Conservation (phyloP, 2,329 filamentous ascomycete genomes). For the Aureobasidium sp. region DNA sequence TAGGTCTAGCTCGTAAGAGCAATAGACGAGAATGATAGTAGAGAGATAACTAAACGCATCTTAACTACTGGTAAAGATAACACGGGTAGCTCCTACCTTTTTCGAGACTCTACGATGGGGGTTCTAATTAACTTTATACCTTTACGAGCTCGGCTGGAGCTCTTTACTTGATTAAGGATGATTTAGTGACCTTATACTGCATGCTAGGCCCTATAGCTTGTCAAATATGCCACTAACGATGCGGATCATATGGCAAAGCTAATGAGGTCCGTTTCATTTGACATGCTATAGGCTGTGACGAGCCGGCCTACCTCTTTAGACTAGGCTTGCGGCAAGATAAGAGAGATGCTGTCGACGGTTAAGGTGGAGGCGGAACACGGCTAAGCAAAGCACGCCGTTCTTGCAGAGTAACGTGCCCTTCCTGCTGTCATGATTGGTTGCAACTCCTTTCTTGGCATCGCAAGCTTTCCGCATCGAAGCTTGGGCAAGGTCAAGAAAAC, state of each 20-base stretch:
- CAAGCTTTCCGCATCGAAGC: neutral
- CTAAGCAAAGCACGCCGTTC: neutral
- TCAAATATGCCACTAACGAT: conserved; percentile 1
- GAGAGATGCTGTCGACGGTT: neutral
- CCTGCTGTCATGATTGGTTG: neutral
- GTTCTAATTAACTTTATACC: neutral
- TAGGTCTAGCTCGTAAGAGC: conserved; percentile 26
- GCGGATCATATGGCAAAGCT: neutral
- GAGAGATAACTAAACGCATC: conserved; percentile 2
- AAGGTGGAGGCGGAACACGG: neutral
- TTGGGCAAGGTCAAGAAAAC: neutral
- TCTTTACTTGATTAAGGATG: neutral
- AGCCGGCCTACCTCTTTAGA: conserved; percentile 1
- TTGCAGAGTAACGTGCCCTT: neutral
- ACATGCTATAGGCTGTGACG: neutral
- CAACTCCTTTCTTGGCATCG: neutral
- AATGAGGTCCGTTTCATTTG: conserved; percentile 3
- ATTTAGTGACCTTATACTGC: neutral
- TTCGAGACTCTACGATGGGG: neutral
- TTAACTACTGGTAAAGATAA: neutral
- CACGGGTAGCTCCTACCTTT: conserved; percentile 9
- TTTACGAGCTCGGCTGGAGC: too few species aligned
- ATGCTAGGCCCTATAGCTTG: neutral
- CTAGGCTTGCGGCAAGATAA: neutral
- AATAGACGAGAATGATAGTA: conserved; percentile 19